Evolutionary conservation across 2,329 filamentous ascomycete species (phyloP).

Genomic region (Nemania sp.): DNA sequence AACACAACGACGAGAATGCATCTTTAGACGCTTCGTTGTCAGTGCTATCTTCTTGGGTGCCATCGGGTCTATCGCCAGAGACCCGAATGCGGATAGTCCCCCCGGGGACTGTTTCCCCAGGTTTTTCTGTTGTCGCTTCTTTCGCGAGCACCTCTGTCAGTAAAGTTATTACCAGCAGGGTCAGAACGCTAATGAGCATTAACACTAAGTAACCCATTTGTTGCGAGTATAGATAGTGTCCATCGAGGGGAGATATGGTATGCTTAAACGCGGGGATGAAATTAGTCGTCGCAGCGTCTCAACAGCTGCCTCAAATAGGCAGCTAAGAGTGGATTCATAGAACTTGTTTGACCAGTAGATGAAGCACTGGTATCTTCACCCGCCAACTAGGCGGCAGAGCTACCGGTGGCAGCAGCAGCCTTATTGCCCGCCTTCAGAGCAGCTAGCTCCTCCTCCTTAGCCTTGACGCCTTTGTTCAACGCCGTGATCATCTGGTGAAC

Average conservation of each 20-base stretch:
- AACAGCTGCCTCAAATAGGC: no score
- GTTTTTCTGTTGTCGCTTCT: not conserved
- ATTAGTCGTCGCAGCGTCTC: no score
- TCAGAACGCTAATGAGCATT: not conserved
- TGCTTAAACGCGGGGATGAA: not conserved
- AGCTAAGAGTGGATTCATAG: no score
- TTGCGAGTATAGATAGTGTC: not conserved
- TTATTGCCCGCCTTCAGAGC: constrained; percentile 70
- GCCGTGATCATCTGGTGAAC: constrained; percentile 71
- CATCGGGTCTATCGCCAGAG: not conserved
- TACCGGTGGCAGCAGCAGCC: constrained; percentile 50
- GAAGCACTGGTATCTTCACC: constrained; percentile 7
- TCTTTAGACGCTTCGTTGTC: not conserved
- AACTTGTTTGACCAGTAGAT: not conserved
- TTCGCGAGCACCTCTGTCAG: not conserved
- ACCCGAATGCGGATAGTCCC: not conserved
- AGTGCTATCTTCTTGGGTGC: not conserved
- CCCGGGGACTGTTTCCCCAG: no score
- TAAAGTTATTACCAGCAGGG: not conserved
- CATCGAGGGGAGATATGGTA: not conserved
- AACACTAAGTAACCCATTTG: no score
- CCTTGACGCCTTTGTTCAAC: constrained; percentile 70
- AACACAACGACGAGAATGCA: not conserved
- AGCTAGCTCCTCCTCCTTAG: constrained; percentile 72
- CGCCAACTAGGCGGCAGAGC: constrained; percentile 42